A percentile compares a stretch with the other conserved stretches of the same genome.
Evolutionary conservation across 2,329 filamentous ascomycete species (phyloP).

Genomic region (Colletotrichum endophyticum): DNA sequence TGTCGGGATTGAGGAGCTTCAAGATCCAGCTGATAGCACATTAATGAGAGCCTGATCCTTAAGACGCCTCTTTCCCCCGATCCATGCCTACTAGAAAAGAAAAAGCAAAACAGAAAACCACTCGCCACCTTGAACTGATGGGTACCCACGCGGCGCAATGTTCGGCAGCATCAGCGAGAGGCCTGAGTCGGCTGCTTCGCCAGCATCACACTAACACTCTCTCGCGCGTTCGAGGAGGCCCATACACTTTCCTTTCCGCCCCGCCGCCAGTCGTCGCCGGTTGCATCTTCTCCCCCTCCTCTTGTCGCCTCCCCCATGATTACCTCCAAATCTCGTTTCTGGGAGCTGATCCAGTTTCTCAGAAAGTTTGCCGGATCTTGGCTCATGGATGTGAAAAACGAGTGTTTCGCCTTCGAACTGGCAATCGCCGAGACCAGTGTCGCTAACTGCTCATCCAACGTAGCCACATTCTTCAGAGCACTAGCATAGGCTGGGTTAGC

Average conservation of each 20-base stretch:
- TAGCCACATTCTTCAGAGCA: conserved; percentile 76
- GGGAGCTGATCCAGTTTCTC: conserved; percentile 85
- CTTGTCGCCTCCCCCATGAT: conserved; percentile 82
- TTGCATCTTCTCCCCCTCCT: conserved; percentile 60
- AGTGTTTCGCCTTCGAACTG: conserved; percentile 87
- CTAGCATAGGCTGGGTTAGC: conserved; percentile 72
- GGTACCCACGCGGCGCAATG: background rate
- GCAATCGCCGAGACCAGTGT: conserved; percentile 82
- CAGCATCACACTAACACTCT: conserved; percentile 67
- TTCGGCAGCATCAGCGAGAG: background rate
- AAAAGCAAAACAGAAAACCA: background rate
- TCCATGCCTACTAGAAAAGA: background rate
- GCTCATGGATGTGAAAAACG: conserved; percentile 80
- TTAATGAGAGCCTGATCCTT: background rate
- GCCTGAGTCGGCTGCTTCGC: conserved; percentile 48
- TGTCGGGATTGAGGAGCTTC: background rate
- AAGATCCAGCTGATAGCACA: background rate
- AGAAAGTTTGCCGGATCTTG: conserved; percentile 86
- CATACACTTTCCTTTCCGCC: conserved; percentile 61
- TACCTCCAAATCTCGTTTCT: conserved; percentile 88
- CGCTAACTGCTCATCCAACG: conserved; percentile 85
- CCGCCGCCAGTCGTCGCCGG: conserved; percentile 72
- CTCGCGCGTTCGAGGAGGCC: conserved; percentile 62
- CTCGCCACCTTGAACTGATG: background rate
- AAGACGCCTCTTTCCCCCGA: background rate